A percentile compares a stretch with the other conserved stretches of the same genome.
phyloP scores from a whole-genome alignment of 169 alveolate species.

The Blepharisma undulans region DNA sequence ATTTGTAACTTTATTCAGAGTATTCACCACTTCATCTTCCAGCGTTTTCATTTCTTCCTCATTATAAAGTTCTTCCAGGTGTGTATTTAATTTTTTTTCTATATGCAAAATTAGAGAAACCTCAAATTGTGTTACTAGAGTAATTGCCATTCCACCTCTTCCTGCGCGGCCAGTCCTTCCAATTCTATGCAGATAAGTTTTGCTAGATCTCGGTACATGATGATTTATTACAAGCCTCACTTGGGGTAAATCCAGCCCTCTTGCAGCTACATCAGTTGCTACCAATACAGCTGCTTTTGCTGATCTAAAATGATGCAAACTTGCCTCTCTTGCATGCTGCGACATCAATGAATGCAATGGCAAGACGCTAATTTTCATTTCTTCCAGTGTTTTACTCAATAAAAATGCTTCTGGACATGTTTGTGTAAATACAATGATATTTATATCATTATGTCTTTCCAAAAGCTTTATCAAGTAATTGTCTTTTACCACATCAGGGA shows the following conservation, averaged over 20 bases:
- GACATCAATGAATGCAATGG: constrained; percentile 35
- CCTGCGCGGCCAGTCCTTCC: constrained; percentile 99
- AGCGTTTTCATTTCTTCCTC: neutral
- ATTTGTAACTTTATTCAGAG: constrained; percentile 13
- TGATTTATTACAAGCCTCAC: constrained; percentile 80
- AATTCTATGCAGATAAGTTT: constrained; percentile 82
- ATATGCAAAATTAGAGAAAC: constrained; percentile 24
- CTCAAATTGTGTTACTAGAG: constrained; percentile 78
- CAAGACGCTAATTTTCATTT: neutral
- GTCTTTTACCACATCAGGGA: constrained; percentile 36
- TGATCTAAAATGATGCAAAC: constrained; percentile 11
- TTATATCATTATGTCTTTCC: neutral
- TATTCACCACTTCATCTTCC: constrained; percentile 40
- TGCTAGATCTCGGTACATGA: constrained; percentile 65
- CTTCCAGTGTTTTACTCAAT: neutral
- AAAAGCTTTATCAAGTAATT: neutral
- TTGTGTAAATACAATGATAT: constrained; percentile 29
- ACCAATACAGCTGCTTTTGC: constrained; percentile 59
- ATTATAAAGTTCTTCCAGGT: neutral
- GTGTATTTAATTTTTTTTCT: constrained; percentile 17
- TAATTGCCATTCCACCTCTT: constrained; percentile 95
- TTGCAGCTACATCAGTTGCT: constrained; percentile 89
- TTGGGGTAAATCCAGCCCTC: constrained; percentile 87
- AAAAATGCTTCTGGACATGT: constrained; percentile 30
- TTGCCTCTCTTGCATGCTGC: constrained; percentile 8